phyloP scores from a whole-genome alignment of 257 asterid genomes.

The Nicotiana undulata region DNA sequence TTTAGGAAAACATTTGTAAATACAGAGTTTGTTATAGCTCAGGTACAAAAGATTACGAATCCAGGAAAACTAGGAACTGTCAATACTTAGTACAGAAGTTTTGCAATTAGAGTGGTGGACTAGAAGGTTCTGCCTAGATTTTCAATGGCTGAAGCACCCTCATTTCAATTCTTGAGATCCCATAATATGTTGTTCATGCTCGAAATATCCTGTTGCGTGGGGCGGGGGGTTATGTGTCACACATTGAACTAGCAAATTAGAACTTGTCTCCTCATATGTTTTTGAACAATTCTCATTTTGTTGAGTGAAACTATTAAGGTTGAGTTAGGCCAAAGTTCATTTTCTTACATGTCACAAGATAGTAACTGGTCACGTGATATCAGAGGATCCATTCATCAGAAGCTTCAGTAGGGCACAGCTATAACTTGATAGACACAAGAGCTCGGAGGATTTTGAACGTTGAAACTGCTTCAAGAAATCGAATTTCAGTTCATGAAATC shows the following conservation, averaged over 20 bases:
- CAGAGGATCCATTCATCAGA: constrained; percentile 66
- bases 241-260: too few species aligned
- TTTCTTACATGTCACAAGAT: neutral
- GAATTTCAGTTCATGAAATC: constrained; percentile 50
- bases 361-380: constrained; percentile 7
- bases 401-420: constrained; percentile 75
- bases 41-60: too few species aligned
- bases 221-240: neutral
- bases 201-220: neutral
- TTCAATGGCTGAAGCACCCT: too few species aligned
- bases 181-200: neutral
- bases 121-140: too few species aligned
- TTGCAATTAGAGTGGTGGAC: too few species aligned
- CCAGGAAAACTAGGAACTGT: too few species aligned
- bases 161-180: neutral
- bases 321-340: neutral
- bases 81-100: too few species aligned
- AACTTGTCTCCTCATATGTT: neutral
- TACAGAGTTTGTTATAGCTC: too few species aligned
- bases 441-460: constrained; percentile 66
- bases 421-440: constrained; percentile 59
- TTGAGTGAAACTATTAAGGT: too few species aligned
- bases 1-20: too few species aligned
- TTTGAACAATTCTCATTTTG: neutral
- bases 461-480: constrained; percentile 80